A percentile compares a stretch with the other conserved stretches of the same genome.
Conservation (phyloP, 192 early-diverging fungal genomes). For the Allomyces arbusculus region DNA sequence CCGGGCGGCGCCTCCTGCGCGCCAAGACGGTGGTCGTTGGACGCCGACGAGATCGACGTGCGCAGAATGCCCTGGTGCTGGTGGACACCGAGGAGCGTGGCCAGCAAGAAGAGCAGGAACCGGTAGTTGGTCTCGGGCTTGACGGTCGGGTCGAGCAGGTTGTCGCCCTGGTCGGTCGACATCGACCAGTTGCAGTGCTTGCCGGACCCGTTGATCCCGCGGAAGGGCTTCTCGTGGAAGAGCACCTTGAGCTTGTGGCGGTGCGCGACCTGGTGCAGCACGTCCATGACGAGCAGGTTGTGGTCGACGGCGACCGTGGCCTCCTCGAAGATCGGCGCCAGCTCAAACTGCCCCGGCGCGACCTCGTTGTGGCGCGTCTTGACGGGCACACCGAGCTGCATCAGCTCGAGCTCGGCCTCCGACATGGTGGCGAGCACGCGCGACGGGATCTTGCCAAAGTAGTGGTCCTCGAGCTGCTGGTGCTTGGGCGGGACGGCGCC, state of each 20-base stretch:
- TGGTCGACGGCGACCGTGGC: slow-evolving; percentile 90
- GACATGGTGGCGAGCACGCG: slow-evolving; percentile 78
- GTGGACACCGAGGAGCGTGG: slow-evolving; percentile 75
- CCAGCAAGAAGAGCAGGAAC: slow-evolving; percentile 87
- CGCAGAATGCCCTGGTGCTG: slow-evolving; percentile 81
- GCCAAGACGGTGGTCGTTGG: slow-evolving; percentile 96
- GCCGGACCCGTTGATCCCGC: slow-evolving; percentile 93
- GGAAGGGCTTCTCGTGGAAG: slow-evolving; percentile 99
- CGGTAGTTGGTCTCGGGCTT: slow-evolving; percentile 96
- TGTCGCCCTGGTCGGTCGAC: slow-evolving; percentile 84
- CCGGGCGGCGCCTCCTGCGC: slow-evolving; percentile 95
- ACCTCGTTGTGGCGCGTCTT: slow-evolving; percentile 99
- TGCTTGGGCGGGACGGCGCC: slow-evolving; percentile 89
- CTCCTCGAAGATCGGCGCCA: slow-evolving; percentile 97
- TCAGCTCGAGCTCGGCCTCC: slow-evolving; percentile 85
- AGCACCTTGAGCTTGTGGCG: slow-evolving; percentile 89
- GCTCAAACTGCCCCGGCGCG: slow-evolving; percentile 92
- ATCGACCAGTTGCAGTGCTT: slow-evolving; percentile 99
- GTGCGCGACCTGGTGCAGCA: slow-evolving; percentile 91
- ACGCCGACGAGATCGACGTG: slow-evolving; percentile 74
- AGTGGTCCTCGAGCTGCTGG: slow-evolving; percentile 99
- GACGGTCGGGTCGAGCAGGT: slow-evolving; percentile 87
- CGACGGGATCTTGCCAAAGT: slow-evolving; percentile 93
- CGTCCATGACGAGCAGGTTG: slow-evolving; percentile 95
- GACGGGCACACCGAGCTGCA: slow-evolving; percentile 84